Evolutionary conservation across 1,284 basidiomycete genomes (phyloP).

Genomic region (Ganoderma sinense): DNA sequence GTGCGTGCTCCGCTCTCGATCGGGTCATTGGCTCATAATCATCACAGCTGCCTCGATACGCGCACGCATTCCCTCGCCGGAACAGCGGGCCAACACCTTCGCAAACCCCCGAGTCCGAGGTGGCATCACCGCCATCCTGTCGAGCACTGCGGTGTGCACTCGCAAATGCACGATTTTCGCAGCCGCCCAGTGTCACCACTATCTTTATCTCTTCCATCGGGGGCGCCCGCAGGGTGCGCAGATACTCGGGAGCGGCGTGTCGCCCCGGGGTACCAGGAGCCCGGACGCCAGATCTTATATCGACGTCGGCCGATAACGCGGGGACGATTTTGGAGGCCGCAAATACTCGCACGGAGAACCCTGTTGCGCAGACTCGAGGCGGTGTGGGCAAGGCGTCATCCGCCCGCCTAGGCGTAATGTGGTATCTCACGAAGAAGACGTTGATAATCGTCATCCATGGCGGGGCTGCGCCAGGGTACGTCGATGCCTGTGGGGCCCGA

Average conservation of each 20-base stretch:
- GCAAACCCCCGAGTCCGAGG: not conserved
- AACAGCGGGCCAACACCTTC: not conserved
- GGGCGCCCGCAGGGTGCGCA: not conserved
- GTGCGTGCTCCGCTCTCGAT: not conserved
- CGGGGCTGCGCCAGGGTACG: not conserved
- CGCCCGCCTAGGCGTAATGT: not conserved
- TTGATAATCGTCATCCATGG: not conserved
- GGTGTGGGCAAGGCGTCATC: not conserved
- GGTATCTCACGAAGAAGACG: not conserved
- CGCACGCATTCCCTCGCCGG: not conserved
- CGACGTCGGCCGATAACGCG: not conserved
- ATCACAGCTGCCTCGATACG: not conserved
- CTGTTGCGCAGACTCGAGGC: not conserved
- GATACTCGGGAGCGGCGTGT: not conserved
- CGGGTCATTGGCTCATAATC: slow-evolving; percentile 2
- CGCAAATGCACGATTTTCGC: not conserved
- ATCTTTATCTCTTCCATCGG: not conserved
- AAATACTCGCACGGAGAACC: not conserved
- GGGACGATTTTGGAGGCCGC: not conserved
- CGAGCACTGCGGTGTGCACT: not conserved
- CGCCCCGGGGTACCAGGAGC: not conserved
- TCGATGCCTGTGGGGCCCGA: not conserved
- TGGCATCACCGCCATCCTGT: not conserved
- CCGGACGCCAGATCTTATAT: not conserved
- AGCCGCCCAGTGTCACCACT: not conserved